These are phyloP conservation scores for Chaetomium sp. DNA, from an alignment of 2,329 filamentous ascomycete genomes.

Conservation along the genomic window DNA sequence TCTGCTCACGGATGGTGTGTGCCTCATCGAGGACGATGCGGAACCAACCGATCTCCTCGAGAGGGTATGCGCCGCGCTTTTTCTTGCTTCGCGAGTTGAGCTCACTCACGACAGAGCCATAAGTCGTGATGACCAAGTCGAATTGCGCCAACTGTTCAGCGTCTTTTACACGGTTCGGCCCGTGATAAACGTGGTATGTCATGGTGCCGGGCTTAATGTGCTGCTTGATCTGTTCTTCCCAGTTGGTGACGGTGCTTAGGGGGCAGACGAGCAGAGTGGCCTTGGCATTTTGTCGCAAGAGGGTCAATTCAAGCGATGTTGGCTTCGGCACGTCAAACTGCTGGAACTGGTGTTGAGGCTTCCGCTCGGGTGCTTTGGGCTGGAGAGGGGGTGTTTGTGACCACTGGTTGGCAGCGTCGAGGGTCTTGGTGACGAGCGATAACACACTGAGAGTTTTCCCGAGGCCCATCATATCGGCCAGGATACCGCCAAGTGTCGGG, in stretches of 20 bases:
- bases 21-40: constrained; percentile 91
- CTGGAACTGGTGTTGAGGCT: constrained; percentile 23
- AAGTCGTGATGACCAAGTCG: constrained; percentile 88
- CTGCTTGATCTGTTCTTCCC: constrained; percentile 84
- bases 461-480: constrained; percentile 86
- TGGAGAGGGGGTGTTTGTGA: constrained; percentile 46
- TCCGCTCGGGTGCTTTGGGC: constrained; percentile 35
- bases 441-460: constrained; percentile 83
- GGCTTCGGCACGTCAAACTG: constrained; percentile 37
- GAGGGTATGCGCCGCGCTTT: constrained; percentile 54
- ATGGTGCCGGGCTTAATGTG: constrained; percentile 63
- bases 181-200: constrained; percentile 80
- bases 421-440: constrained; percentile 63
- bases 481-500: constrained; percentile 64
- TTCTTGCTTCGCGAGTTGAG: constrained; percentile 56
- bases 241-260: constrained; percentile 85
- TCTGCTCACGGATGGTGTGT: constrained; percentile 84
- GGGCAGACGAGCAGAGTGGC: constrained; percentile 84
- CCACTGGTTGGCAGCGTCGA: constrained; percentile 58
- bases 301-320: constrained; percentile 42
- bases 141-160: constrained; percentile 60
- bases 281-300: constrained; percentile 60
- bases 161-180: constrained; percentile 65
- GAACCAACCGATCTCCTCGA: constrained; percentile 83
- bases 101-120: constrained; percentile 80